Percentiles rank a stretch among this genome's conserved stretches.
These are phyloP conservation scores for Venustampulla echinocandica DNA, from an alignment of 495 filamentous ascomycete genomes.

Conservation along the genomic window DNA sequence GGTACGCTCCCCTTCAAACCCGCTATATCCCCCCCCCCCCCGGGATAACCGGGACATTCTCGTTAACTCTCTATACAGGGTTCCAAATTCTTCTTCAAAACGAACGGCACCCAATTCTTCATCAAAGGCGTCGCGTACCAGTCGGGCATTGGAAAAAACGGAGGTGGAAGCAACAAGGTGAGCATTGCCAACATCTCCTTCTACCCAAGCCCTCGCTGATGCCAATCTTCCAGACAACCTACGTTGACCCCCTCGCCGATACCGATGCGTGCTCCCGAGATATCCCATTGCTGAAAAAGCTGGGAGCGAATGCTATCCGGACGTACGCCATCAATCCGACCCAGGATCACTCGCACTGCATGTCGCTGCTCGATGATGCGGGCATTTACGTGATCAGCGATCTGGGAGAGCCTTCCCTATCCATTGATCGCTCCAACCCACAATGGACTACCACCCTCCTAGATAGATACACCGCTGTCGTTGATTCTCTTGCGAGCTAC, in stretches of 20 bases:
- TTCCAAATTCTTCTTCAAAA: constrained; percentile 57
- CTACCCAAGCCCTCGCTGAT: neutral
- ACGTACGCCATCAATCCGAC: constrained; percentile 54
- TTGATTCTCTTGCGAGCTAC: constrained; percentile 55
- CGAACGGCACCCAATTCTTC: constrained; percentile 58
- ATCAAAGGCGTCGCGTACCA: constrained; percentile 65
- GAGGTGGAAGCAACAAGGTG: constrained; percentile 13
- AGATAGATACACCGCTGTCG: constrained; percentile 51
- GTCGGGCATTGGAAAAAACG: constrained; percentile 28
- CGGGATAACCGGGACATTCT: no score
- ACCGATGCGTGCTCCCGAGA: constrained; percentile 47
- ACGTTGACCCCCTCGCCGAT: constrained; percentile 48
- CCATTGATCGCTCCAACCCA: constrained; percentile 51
- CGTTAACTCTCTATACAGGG: constrained; percentile 12
- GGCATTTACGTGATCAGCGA: constrained; percentile 71
- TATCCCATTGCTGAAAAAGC: constrained; percentile 49
- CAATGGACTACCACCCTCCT: constrained; percentile 51
- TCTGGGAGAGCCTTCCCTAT: constrained; percentile 45
- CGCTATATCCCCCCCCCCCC: no score
- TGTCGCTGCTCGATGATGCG: constrained; percentile 55
- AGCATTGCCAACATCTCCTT: constrained; percentile 32
- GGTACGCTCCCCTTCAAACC: constrained; percentile 21
- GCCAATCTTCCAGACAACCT: constrained; percentile 1
- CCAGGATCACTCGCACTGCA: constrained; percentile 54
- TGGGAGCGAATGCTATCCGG: constrained; percentile 56